Conservation (phyloP, 78 protist species). For the Dictyostelium brefeldianum region DNA sequence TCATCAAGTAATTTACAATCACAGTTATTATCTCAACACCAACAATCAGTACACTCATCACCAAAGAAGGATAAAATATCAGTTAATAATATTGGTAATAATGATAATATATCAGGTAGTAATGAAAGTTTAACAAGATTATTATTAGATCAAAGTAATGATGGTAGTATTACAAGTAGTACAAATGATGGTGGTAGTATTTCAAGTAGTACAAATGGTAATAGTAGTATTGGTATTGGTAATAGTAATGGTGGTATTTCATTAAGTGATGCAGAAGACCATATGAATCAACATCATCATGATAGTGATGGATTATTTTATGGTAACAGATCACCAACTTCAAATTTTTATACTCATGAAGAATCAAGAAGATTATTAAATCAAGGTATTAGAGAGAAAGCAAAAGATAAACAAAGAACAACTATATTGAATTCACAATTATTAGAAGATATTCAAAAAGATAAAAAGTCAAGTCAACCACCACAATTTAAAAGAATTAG, state of each 20-base stretch:
- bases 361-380: background rate
- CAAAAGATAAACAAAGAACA: background rate
- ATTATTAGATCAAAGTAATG: background rate
- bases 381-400: background rate
- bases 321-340: too few relatives aligned
- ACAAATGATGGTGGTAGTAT: background rate
- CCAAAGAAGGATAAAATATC: background rate
- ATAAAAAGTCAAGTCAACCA: slow-evolving; percentile 6
- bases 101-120: too few relatives aligned
- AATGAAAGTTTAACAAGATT: background rate
- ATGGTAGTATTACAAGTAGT: background rate
- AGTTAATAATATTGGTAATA: too few relatives aligned
- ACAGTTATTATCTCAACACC: background rate
- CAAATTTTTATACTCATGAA: background rate
- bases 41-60: background rate
- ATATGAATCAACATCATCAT: background rate
- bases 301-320: background rate
- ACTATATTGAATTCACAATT: background rate
- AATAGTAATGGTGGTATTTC: background rate
- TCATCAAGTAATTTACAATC: background rate
- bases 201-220: background rate
- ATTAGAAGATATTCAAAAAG: background rate
- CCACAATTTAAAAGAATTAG: slow-evolving; percentile 28
- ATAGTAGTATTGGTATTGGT: background rate
- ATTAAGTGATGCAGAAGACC: background rate